Evolutionary conservation across 2,329 filamentous ascomycete genomes (phyloP).

Genomic region (Exserohilum rostratum): DNA sequence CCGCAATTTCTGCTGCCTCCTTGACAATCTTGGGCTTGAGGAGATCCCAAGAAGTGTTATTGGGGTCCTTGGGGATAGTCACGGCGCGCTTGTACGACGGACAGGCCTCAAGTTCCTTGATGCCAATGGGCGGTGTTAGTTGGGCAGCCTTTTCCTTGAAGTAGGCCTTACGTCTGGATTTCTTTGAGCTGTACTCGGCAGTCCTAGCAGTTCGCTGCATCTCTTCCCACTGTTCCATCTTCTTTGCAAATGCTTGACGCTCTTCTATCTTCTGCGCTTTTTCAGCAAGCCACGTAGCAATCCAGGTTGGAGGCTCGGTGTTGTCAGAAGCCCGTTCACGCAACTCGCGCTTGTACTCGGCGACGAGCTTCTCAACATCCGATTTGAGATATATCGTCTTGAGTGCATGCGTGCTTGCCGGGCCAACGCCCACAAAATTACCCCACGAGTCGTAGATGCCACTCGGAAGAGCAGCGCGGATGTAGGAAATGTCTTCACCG

Average conservation of each 20-base stretch:
- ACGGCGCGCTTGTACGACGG: conserved; percentile 48
- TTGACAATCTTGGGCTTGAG: conserved; percentile 47
- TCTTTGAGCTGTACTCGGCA: conserved; percentile 40
- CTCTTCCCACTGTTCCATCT: conserved; percentile 49
- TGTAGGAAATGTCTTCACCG: conserved; percentile 35
- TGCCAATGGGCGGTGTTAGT: conserved; percentile 46
- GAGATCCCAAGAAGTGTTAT: conserved; percentile 44
- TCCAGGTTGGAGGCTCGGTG: conserved; percentile 30
- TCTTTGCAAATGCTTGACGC: conserved; percentile 40
- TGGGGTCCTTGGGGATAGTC: conserved; percentile 48
- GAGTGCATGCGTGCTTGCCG: conserved; percentile 40
- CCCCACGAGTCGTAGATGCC: conserved; percentile 49
- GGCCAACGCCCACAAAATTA: conserved; percentile 47
- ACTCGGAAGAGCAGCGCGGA: conserved; percentile 40
- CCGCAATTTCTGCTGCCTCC: conserved; percentile 34
- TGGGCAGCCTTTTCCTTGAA: conserved; percentile 47
- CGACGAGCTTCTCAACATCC: conserved; percentile 39
- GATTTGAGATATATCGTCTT: conserved; percentile 42
- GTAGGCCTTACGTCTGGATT: conserved; percentile 42
- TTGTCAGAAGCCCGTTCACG: conserved; percentile 23
- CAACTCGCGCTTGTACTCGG: conserved; percentile 28
- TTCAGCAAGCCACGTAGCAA: conserved; percentile 27
- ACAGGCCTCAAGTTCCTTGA: conserved; percentile 45
- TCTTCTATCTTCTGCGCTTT: conserved; percentile 38
- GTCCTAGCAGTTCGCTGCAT: conserved; percentile 36